phyloP scores from a whole-genome alignment of 108 stramenopile species.

The Nitzschia sp. region DNA sequence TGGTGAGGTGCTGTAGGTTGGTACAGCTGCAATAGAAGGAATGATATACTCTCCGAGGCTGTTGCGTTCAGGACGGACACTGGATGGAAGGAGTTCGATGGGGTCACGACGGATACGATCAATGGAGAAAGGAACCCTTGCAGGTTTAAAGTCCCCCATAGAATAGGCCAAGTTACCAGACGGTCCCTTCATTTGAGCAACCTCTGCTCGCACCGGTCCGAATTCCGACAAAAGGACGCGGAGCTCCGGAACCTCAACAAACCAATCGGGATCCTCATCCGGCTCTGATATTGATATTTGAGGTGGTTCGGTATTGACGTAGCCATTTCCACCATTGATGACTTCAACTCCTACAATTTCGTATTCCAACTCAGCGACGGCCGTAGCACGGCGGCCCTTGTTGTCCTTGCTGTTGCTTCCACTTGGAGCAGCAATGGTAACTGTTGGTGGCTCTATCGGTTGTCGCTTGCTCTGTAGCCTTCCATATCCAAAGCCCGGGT shows the following conservation, averaged over 20 bases:
- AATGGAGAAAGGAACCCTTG: constrained; percentile 14
- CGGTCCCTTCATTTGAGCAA: constrained; percentile 32
- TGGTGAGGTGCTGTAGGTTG: constrained; percentile 26
- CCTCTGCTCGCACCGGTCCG: constrained; percentile 20
- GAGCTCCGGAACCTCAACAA: constrained; percentile 42
- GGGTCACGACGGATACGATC: constrained; percentile 55
- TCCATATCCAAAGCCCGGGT: constrained; percentile 85
- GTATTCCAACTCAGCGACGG: constrained; percentile 74
- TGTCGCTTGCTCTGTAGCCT: constrained; percentile 33
- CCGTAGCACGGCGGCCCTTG: constrained; percentile 52
- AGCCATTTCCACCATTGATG: constrained; percentile 70
- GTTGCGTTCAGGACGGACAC: constrained; percentile 53
- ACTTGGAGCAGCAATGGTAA: constrained; percentile 55
- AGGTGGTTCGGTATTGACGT: constrained; percentile 63
- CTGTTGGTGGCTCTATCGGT: constrained; percentile 53
- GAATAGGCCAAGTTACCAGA: constrained; percentile 26
- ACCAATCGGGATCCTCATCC: constrained; percentile 80
- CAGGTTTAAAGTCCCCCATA: neutral
- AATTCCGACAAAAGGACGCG: constrained; percentile 16
- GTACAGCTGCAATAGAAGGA: constrained; percentile 50
- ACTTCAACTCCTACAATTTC: constrained; percentile 51
- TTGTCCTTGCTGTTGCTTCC: neutral
- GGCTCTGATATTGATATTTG: constrained; percentile 54
- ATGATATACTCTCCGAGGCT: constrained; percentile 50
- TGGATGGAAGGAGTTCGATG: constrained; percentile 59